phyloP scores from a whole-genome alignment of 2,329 filamentous ascomycete species.

The Ophiocordyceps robertsii region DNA sequence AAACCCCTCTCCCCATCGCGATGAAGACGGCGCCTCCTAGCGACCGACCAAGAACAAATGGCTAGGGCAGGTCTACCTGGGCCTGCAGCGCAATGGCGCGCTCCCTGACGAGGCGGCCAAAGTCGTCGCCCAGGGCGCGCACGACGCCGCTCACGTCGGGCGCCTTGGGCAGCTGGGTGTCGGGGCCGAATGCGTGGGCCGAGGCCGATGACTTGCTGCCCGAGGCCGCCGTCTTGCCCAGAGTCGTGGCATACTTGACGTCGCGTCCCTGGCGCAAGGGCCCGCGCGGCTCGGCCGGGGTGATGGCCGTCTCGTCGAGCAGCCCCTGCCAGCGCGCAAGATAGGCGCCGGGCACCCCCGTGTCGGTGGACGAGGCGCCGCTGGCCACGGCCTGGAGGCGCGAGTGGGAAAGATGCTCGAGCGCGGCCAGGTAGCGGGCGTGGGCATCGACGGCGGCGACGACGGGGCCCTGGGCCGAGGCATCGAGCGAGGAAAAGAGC shows the following conservation, averaged over 20 bases:
- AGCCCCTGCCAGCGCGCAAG: constrained; percentile 59
- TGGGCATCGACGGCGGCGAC: constrained; percentile 44
- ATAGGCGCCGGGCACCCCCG: constrained; percentile 57
- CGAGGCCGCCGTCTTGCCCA: constrained; percentile 30
- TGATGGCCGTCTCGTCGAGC: constrained; percentile 56
- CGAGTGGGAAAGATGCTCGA: constrained; percentile 37
- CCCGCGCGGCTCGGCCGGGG: constrained; percentile 40
- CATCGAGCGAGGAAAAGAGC: constrained; percentile 33
- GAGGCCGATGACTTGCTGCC: neutral
- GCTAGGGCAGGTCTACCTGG: neutral
- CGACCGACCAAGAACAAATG: constrained; percentile 2
- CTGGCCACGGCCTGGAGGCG: constrained; percentile 38
- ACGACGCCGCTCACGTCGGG: constrained; percentile 17
- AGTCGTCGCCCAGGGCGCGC: constrained; percentile 24
- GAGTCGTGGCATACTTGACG: constrained; percentile 28
- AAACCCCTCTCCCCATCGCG: no score
- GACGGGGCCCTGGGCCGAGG: constrained; percentile 30
- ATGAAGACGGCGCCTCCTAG: no score
- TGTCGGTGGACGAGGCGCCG: constrained; percentile 13
- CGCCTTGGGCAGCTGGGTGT: constrained; percentile 10
- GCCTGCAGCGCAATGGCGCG: constrained; percentile 11
- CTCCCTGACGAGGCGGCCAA: constrained; percentile 25
- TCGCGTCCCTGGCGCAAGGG: constrained; percentile 39
- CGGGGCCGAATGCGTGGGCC: constrained; percentile 12
- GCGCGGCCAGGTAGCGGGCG: constrained; percentile 40